Evolutionary conservation across 371 early-diverging fungal species (phyloP).

Genomic region (Rhizopus sp.): DNA sequence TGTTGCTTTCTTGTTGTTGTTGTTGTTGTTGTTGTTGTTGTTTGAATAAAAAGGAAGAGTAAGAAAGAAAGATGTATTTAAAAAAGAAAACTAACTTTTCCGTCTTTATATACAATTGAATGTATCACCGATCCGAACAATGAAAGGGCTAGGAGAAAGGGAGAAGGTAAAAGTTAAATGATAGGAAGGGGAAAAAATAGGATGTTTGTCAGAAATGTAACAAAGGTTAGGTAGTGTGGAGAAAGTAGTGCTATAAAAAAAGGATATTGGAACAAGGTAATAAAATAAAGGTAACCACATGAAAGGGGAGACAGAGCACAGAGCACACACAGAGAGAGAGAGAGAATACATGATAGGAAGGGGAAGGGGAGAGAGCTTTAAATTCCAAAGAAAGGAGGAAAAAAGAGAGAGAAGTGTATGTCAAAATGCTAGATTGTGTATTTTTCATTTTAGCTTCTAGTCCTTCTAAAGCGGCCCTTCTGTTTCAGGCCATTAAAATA

Average conservation of each 20-base stretch:
- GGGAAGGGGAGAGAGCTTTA: background rate
- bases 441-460: background rate
- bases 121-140: background rate
- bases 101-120: background rate
- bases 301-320: no score
- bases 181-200: background rate
- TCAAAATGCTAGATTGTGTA: background rate
- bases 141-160: background rate
- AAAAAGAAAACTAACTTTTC: background rate
- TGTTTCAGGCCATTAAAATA: background rate
- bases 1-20: background rate
- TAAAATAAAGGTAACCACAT: no score
- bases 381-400: constrained; percentile 5
- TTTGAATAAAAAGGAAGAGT: background rate
- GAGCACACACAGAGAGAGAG: background rate
- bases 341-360: background rate
- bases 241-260: no score
- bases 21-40: background rate
- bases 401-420: background rate
- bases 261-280: no score
- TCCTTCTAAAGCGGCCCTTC: background rate
- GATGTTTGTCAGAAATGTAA: background rate
- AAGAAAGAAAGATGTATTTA: background rate
- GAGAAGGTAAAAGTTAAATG: background rate
- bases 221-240: no score